Evolutionary conservation across 345 rosid species (phyloP), one percentile per base, ranked within the genome.

Genomic region (Dipteronia sinensis): DNA sequence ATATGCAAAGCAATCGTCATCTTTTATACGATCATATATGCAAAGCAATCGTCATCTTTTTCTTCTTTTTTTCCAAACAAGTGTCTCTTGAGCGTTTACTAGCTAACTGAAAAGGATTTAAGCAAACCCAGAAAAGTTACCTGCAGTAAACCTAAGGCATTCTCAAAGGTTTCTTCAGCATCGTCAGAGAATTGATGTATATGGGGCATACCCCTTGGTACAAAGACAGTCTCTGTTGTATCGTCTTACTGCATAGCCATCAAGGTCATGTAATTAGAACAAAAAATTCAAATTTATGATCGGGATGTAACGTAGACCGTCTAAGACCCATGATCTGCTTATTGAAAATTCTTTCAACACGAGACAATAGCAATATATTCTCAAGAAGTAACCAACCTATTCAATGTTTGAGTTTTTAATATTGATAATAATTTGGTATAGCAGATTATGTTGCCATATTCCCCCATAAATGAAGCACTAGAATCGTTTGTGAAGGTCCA

Each of bases 191-290:
- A 96, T 81, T 92, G 89, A 94, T 87, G 89, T 85, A 89, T 72
- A 96, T 87, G 68, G 99, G 94, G 67, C 98, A 96, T 63, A 92
- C 97, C 77, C 99, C 99, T 87, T 94, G 98, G 83, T 96, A 96
- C 72, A 92, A 83, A 67, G 99, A 97, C 80, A 96, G 77, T 76
- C 98, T 88, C 84, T 94, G 98, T 38, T 90, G 93, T 83, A 92
- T 88, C 85, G 83, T 89, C 88, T 92, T 91, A 85, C 98, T 96
- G 85, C 84, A 88, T 9, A 67, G 49, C 71, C 75, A 81, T 71
- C 59, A 49, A 86, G 65, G 16, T 69, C 25, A 69, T 77, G 38
- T 67, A 42, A 56, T 34, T 40, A 63, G 76, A 31, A 23, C 11
- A 17, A 7, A 51, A 2, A 1, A 3, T 29, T 73, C 17, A 72